Percentiles rank a stretch among this genome's conserved stretches.
Evolutionary conservation across 108 stramenopile species (phyloP).

Genomic region (Pseudonitzschia multiseries): DNA sequence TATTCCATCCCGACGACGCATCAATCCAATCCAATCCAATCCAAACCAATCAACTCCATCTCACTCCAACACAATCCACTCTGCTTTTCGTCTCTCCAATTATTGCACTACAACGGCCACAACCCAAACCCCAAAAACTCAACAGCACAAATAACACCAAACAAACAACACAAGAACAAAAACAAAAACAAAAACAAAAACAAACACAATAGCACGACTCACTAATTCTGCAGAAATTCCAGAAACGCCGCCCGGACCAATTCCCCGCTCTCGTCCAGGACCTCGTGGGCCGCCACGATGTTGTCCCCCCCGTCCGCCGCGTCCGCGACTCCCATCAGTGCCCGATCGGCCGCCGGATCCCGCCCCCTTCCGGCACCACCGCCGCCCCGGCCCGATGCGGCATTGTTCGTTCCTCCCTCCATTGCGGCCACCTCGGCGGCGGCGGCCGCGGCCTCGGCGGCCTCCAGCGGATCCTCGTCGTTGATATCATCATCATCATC

Average conservation of each 20-base stretch:
- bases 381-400: background rate
- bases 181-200: background rate
- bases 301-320: slow-evolving; percentile 31
- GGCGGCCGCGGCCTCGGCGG: slow-evolving; percentile 35
- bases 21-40: no score
- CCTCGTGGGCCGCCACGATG: slow-evolving; percentile 51
- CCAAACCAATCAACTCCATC: no score
- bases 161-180: no score
- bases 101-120: no score
- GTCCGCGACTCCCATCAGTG: slow-evolving; percentile 66
- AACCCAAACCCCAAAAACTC: no score
- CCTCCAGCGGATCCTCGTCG: slow-evolving; percentile 17
- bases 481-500: background rate
- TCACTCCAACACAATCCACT: no score
- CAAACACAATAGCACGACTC: slow-evolving; percentile 30
- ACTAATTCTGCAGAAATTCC: slow-evolving; percentile 71
- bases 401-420: background rate
- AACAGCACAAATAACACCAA: background rate
- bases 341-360: slow-evolving; percentile 50
- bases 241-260: slow-evolving; percentile 66
- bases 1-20: no score
- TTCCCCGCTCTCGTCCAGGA: slow-evolving; percentile 74
- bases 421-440: slow-evolving; percentile 41
- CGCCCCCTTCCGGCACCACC: no score
- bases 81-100: no score